phyloP scores from a whole-genome alignment of 306 rosid species.

The Quercus glauca region DNA sequence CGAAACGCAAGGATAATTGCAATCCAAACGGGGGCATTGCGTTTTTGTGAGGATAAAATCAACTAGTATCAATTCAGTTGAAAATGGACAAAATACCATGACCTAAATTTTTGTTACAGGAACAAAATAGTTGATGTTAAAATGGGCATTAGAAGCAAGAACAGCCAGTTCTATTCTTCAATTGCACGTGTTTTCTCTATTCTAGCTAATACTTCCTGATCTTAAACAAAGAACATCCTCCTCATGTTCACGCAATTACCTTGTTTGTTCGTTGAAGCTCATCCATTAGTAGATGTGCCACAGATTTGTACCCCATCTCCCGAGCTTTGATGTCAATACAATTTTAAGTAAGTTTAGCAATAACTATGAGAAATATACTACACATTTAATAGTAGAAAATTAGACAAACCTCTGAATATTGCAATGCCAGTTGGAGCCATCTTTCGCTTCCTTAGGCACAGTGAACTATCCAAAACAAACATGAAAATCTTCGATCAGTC shows the following conservation, averaged over 20 bases:
- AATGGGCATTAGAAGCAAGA: too few species aligned
- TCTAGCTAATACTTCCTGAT: too few species aligned
- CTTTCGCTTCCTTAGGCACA: conserved; percentile 60
- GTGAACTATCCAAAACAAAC: conserved; percentile 31
- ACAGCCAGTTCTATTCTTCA: too few species aligned
- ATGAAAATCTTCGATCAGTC: too few species aligned
- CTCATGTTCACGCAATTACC: conserved; percentile 15
- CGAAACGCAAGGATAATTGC: too few species aligned
- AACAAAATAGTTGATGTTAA: too few species aligned
- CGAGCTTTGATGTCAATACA: conserved; percentile 40
- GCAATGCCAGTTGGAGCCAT: conserved; percentile 69
- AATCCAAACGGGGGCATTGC: too few species aligned
- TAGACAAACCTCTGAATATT: conserved; percentile 49
- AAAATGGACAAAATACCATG: too few species aligned
- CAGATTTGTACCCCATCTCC: conserved; percentile 62
- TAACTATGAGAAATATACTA: neutral
- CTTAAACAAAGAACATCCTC: neutral
- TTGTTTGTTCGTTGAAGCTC: conserved; percentile 44
- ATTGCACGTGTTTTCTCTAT: too few species aligned
- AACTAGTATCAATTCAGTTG: too few species aligned
- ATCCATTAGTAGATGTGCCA: conserved; percentile 70
- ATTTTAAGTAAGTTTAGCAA: neutral
- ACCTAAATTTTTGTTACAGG: too few species aligned
- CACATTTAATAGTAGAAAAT: neutral
- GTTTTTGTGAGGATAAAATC: too few species aligned